Evolutionary conservation across 768 basidiomycete genomes (phyloP).

Genomic region (Lentinula aciculospora): DNA sequence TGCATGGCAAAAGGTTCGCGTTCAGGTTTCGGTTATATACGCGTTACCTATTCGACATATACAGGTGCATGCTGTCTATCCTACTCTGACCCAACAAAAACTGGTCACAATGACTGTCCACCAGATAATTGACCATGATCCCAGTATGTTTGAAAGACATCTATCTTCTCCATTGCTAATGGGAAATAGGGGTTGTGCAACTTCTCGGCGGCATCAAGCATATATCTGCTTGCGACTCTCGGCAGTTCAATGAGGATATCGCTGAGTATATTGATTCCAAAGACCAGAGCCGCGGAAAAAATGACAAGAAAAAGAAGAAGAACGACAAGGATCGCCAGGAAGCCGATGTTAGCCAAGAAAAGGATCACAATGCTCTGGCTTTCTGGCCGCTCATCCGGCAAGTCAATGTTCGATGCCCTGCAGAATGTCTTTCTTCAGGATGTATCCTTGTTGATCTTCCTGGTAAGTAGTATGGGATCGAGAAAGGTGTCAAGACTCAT

Average conservation of each 20-base stretch:
- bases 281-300: constrained; percentile 49
- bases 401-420: constrained; percentile 52
- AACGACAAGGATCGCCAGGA: constrained; percentile 25
- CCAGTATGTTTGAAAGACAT: constrained; percentile 25
- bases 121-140: constrained; percentile 44
- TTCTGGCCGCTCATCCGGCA: constrained; percentile 61
- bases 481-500: not conserved
- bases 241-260: constrained; percentile 47
- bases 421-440: constrained; percentile 50
- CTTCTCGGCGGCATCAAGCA: constrained; percentile 50
- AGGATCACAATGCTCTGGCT: constrained; percentile 32
- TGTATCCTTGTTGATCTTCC: constrained; percentile 61
- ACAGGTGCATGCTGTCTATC: constrained; percentile 60
- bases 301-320: constrained; percentile 30
- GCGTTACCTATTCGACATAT: not conserved
- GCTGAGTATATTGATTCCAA: constrained; percentile 63
- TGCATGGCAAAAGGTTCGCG: constrained; percentile 51
- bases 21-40: not conserved
- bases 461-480: constrained; percentile 24
- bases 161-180: not conserved
- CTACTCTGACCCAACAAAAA: constrained; percentile 40
- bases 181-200: constrained; percentile 31
- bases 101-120: constrained; percentile 44
- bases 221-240: constrained; percentile 44
- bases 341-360: constrained; percentile 16